These are phyloP conservation scores for Microbotryum lychnidis-dioicae DNA, from an alignment of 1,284 basidiomycete genomes.

Conservation along the genomic window DNA sequence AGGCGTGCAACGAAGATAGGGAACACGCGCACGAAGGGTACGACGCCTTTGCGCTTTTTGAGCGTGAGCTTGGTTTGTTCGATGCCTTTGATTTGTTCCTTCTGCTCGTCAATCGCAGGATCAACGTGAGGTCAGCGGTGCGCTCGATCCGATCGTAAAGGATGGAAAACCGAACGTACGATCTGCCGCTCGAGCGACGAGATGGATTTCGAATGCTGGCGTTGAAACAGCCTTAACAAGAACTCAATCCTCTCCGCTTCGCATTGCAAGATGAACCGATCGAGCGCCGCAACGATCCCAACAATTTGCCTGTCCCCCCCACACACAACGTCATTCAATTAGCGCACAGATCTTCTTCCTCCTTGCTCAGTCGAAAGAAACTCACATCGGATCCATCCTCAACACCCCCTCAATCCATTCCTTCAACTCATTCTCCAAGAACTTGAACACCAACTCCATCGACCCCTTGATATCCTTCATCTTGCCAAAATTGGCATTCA, in stretches of 20 bases:
- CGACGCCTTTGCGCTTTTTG: slow-evolving; percentile 86
- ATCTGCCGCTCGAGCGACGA: slow-evolving; percentile 20
- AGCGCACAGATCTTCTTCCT: too few species aligned
- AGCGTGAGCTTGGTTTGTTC: slow-evolving; percentile 82
- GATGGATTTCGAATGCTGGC: slow-evolving; percentile 59
- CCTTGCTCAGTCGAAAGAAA: slow-evolving; percentile 13
- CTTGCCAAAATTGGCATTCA: slow-evolving; percentile 50
- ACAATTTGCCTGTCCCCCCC: slow-evolving; percentile 64
- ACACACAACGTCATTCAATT: background rate
- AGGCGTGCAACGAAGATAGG: slow-evolving; percentile 74
- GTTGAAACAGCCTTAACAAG: slow-evolving; percentile 63
- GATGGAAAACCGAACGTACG: slow-evolving; percentile 2
- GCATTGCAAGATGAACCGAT: slow-evolving; percentile 67
- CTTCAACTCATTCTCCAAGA: slow-evolving; percentile 74
- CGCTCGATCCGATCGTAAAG: too few species aligned
- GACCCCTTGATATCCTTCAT: slow-evolving; percentile 73
- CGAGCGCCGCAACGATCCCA: slow-evolving; percentile 70
- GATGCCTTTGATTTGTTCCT: slow-evolving; percentile 77
- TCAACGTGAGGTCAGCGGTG: too few species aligned
- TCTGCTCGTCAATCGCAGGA: slow-evolving; percentile 22
- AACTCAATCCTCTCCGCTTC: slow-evolving; percentile 70
- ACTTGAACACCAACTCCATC: slow-evolving; percentile 92
- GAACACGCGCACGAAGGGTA: slow-evolving; percentile 88
- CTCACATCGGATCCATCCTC: slow-evolving; percentile 68
- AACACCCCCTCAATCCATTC: slow-evolving; percentile 73